Base-by-base conservation (phyloP, 2,329 filamentous ascomycete genomes). In the Paecilomyces dactylethromorphus region DNA sequence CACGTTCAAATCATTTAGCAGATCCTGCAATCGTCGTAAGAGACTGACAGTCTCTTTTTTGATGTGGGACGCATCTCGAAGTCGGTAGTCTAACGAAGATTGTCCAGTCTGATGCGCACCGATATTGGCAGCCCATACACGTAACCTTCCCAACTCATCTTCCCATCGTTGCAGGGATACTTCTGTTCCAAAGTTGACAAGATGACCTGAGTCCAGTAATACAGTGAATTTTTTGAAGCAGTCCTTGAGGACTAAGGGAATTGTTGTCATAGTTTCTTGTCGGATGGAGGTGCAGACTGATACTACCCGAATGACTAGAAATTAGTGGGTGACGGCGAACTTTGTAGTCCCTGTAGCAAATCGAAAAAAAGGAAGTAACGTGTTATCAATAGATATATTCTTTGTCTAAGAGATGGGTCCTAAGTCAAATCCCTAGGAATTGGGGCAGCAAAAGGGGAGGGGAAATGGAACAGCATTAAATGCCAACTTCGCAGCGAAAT, bases 121-220 rank as follows among this genome's bases (percentile, higher is more conserved):
- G 31, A 71, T 66, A 58, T 74, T 74, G 0, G 58, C 65, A n/a
- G 64, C 63, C 70, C 71, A 74, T 1, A 71, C 35, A 8, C 62
- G 63, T 1, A 68, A 50, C 22, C 66, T 55, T 1, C 65, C 65
- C 0, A 66, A 35, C 50, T 67, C 65, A 56, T 66, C 64, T 12
- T 53, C 15, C 65, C 65, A 68, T 1, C 35, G 26, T 18, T 13
- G 1, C 15, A 21, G 26, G 12, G 51, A 13, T 18, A n/a, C n/a
- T n/a, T 54, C 56, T 60, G 35, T 39, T 6, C 13, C 13, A 39
- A 39, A 39, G 13, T 15, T 12, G 35, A n/a, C 35, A n/a, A 39
- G 35, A 4, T 39, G 35, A 15, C 35, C 35, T 15, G 35, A 39
- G 12, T 39, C 7, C 35, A 39, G 35, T 2, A 39, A 15, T n/a